A percentile compares a stretch with the other conserved stretches of the same genome.
Evolutionary conservation across 2,329 filamentous ascomycete genomes (phyloP).

Genomic region (Colletotrichum filicis): DNA sequence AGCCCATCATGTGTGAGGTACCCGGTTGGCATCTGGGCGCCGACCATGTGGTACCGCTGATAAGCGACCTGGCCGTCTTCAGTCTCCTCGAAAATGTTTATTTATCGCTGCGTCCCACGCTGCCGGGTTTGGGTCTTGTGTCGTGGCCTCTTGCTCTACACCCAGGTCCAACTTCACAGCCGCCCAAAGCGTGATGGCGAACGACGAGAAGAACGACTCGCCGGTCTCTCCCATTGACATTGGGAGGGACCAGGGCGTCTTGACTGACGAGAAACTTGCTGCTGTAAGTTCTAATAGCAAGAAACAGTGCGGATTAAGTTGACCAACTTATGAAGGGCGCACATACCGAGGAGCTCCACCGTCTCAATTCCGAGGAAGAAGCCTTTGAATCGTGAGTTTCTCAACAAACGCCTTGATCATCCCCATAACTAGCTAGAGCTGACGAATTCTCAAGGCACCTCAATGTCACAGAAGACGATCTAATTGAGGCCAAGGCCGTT

Average conservation of each 20-base stretch:
- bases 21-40: conserved; percentile 14
- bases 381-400: conserved; percentile 24
- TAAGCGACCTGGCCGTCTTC: conserved; percentile 22
- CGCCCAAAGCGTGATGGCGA: conserved; percentile 22
- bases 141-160: background rate
- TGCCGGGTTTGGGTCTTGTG: background rate
- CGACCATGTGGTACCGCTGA: conserved; percentile 28
- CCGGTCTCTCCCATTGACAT: conserved; percentile 23
- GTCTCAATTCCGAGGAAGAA: conserved; percentile 26
- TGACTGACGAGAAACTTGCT: conserved; percentile 30
- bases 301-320: background rate
- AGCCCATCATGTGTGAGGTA: conserved; percentile 6
- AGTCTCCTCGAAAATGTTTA: conserved; percentile 3
- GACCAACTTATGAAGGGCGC: background rate
- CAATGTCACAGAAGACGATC: conserved; percentile 54
- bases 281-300: conserved; percentile 1
- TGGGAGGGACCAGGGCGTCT: conserved; percentile 18
- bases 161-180: background rate
- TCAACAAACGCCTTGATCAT: background rate
- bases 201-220: conserved; percentile 28
- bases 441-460: conserved; percentile 36
- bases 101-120: conserved; percentile 11
- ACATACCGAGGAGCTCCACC: conserved; percentile 14
- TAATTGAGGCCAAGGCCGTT: conserved; percentile 54
- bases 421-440: background rate